Base-by-base conservation (phyloP, 306 rosid species). In the Luffa acutangula region DNA sequence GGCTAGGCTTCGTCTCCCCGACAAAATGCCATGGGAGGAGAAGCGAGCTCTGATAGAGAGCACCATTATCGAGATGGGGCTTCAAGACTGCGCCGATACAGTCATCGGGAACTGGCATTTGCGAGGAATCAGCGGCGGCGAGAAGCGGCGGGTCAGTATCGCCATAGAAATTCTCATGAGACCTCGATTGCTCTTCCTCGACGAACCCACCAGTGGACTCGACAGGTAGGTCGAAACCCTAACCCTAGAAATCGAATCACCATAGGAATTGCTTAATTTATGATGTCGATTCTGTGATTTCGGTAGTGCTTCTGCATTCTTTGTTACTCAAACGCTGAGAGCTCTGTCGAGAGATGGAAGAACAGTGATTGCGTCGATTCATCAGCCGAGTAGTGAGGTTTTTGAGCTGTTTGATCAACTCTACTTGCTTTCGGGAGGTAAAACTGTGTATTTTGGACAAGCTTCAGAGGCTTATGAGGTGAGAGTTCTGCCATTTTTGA, bases 321-420 rank as follows among this genome's bases (percentile, higher is more conserved):
- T 95, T 52, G 99, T 93, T 76, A 95, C 97, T 34, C 97, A 95
- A 82, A 95, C 99, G 21, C 77, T 95, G 46, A 88, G 98, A 49
- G 93, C 90, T 45, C 85, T 95, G 5, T 91, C 99, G 81, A 89
- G 97, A 52, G 98, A 91, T 75, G 97, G 99, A 13, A 85, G 99
- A 85, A 95, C 99, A 1, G 96, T 95, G 7, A 93, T 95, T 79
- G 99, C 99, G 54, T 95, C 99, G 0, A 91, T 95, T 82, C 99
- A 95, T 80, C 99, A 95, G 76, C 99, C 99, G 0, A 95, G 99
- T 85, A 95, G 99, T 91, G 98, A 95, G 89, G 99, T 93, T 39
- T 95, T 95, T 80, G 98, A 93, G 81, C 90, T 95, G 3, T 95
- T 95, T 87, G 98, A 95, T 83, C 97, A 83, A 86, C 70, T 95